Percentiles rank a stretch among this genome's conserved stretches.
These are phyloP conservation scores for Chaetomium cochliodes DNA, from an alignment of 495 filamentous ascomycete species.

Conservation along the genomic window DNA sequence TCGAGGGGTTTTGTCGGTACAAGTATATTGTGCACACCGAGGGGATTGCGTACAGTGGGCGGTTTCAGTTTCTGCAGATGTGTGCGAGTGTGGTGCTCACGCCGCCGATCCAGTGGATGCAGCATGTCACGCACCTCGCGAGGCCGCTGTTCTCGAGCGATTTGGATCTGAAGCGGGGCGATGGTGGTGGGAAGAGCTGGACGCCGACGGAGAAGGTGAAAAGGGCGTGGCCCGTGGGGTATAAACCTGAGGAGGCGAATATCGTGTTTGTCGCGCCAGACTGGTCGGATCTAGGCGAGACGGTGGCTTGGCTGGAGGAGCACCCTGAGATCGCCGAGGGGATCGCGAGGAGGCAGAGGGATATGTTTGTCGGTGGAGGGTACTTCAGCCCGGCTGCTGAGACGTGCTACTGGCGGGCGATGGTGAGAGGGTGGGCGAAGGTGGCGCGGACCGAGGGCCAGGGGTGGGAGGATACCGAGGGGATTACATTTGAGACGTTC, in stretches of 20 bases:
- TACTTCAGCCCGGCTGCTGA: slow-evolving; percentile 54
- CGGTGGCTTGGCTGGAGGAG: slow-evolving; percentile 44
- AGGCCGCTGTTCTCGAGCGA: slow-evolving; percentile 42
- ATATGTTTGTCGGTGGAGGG: slow-evolving; percentile 44
- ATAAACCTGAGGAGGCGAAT: slow-evolving; percentile 46
- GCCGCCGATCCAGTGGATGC: slow-evolving; percentile 50
- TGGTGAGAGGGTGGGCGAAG: slow-evolving; percentile 49
- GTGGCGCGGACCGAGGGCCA: slow-evolving; percentile 40
- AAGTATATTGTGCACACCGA: slow-evolving; percentile 60
- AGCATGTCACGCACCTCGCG: slow-evolving; percentile 52
- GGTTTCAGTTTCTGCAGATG: slow-evolving; percentile 54
- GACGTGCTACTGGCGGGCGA: slow-evolving; percentile 53
- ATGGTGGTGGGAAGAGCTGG: slow-evolving; percentile 19
- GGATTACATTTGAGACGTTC: slow-evolving; percentile 46
- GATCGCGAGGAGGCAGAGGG: slow-evolving; percentile 51
- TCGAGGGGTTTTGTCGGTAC: slow-evolving; percentile 53
- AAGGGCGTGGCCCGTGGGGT: slow-evolving; percentile 40
- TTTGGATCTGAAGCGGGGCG: slow-evolving; percentile 23
- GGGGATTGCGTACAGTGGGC: slow-evolving; percentile 58
- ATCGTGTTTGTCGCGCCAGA: slow-evolving; percentile 53
- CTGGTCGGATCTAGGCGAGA: slow-evolving; percentile 51
- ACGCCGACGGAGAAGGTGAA: slow-evolving; percentile 25
- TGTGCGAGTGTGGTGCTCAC: slow-evolving; percentile 50
- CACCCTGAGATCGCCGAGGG: slow-evolving; percentile 46
- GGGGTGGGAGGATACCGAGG: slow-evolving; percentile 37